phyloP scores from a whole-genome alignment of 371 early-diverging fungal genomes.

The Spraguea lophii region DNA sequence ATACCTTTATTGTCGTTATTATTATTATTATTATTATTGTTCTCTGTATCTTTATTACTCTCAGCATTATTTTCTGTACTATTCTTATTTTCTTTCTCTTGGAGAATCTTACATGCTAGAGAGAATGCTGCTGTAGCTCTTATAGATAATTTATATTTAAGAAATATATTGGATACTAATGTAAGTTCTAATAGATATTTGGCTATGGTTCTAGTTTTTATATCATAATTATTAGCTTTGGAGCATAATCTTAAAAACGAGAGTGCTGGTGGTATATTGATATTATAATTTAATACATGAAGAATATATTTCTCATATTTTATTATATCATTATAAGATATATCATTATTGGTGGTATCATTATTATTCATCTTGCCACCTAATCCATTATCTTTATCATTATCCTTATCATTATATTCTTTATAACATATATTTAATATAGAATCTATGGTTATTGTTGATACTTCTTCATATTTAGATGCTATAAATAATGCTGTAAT shows the following conservation, averaged over 20 bases:
- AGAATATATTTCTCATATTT: conserved; percentile 45
- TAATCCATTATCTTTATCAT: too few relatives aligned
- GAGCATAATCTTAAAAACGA: conserved; percentile 38
- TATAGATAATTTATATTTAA: conserved; percentile 54
- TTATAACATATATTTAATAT: conserved; percentile 33
- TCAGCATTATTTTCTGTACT: too few relatives aligned
- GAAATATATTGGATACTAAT: conserved; percentile 60
- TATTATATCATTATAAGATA: conserved; percentile 38
- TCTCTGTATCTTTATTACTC: too few relatives aligned
- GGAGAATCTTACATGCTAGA: conserved; percentile 65
- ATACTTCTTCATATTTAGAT: conserved; percentile 81
- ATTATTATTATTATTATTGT: too few relatives aligned
- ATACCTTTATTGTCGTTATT: too few relatives aligned
- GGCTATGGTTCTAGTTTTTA: conserved; percentile 64
- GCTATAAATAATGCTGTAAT: conserved; percentile 72
- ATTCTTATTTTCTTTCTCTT: conserved; percentile 47
- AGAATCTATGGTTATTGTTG: conserved; percentile 41
- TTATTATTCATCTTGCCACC: too few relatives aligned
- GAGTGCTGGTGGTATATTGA: conserved; percentile 39
- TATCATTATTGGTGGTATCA: too few relatives aligned
- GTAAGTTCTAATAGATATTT: conserved; percentile 85
- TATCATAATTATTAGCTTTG: conserved; percentile 49
- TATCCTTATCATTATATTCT: too few relatives aligned
- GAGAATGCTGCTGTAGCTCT: conserved; percentile 63
- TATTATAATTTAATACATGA: conserved; percentile 37